A percentile compares a stretch with the other conserved stretches of the same genome.
phyloP scores from a whole-genome alignment of 371 early-diverging fungal genomes.

The Mortierella sp. region DNA sequence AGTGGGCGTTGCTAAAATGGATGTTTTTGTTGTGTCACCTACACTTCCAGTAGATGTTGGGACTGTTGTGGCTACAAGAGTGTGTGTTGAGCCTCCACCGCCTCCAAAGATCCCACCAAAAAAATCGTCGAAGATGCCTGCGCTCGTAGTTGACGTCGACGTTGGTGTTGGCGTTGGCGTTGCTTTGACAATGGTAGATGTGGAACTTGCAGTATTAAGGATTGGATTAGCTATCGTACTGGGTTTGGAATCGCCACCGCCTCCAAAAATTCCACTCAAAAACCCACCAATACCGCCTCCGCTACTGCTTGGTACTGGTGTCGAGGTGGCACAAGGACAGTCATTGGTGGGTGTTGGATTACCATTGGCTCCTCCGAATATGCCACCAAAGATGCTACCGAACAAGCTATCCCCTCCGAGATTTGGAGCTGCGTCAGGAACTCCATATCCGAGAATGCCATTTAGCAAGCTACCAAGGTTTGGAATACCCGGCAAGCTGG shows the following conservation, averaged over 20 bases:
- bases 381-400: not conserved
- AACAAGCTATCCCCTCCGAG: not conserved
- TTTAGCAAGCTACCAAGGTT: not conserved
- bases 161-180: not conserved
- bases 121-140: not conserved
- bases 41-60: not conserved
- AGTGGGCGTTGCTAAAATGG: too few species aligned
- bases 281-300: not conserved
- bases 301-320: slow-evolving; percentile 9
- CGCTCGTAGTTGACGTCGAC: not conserved
- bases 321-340: not conserved
- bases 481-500: not conserved
- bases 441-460: not conserved
- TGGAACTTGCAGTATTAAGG: not conserved
- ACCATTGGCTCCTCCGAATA: not conserved
- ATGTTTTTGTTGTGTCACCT: not conserved
- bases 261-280: slow-evolving; percentile 11
- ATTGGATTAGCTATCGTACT: not conserved
- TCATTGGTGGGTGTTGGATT: not conserved
- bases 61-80: not conserved
- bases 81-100: not conserved
- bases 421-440: not conserved
- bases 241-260: not conserved
- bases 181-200: not conserved
- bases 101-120: slow-evolving; percentile 14